phyloP scores from a whole-genome alignment of 148 eudicot genomes.

The Rheum nobile region DNA sequence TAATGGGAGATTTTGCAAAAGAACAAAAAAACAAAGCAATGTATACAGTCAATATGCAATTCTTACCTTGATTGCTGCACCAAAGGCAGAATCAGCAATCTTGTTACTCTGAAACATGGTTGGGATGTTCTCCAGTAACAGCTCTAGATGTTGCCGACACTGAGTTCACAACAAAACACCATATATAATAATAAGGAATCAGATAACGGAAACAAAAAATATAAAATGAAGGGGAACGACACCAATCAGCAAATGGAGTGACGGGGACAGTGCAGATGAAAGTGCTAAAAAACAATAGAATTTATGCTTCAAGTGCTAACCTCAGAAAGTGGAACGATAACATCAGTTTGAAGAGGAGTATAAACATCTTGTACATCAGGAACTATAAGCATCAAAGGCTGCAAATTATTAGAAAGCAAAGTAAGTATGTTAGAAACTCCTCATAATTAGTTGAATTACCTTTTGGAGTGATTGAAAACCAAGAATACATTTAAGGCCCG shows the following conservation, averaged over 20 bases:
- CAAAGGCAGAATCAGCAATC: conserved; percentile 89
- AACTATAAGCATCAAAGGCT: conserved; percentile 99
- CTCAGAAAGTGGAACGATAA: conserved; percentile 85
- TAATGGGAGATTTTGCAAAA: background rate
- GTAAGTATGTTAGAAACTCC: conserved; percentile 1
- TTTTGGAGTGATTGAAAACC: background rate
- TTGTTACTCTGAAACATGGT: conserved; percentile 77
- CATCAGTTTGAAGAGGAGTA: conserved; percentile 91
- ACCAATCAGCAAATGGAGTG: background rate
- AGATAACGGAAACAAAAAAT: background rate
- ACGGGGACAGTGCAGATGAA: background rate
- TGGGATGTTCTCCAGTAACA: conserved; percentile 86
- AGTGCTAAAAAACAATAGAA: background rate
- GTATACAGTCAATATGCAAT: background rate
- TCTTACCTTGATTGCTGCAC: conserved; percentile 83
- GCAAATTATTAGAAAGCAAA: conserved; percentile 14
- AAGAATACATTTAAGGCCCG: background rate
- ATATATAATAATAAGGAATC: too few species aligned
- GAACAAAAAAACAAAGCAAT: background rate
- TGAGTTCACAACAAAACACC: conserved; percentile 29
- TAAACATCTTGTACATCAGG: conserved; percentile 97
- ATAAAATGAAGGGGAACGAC: background rate
- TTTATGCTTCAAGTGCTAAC: conserved; percentile 23
- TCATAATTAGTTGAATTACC: background rate
- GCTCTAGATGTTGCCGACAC: conserved; percentile 84